A percentile compares a stretch with the other conserved stretches of the same genome.
Evolutionary conservation across 228 moss, liverwort and hornwort species (phyloP).

Genomic region (Sphagnum magellanicum): DNA sequence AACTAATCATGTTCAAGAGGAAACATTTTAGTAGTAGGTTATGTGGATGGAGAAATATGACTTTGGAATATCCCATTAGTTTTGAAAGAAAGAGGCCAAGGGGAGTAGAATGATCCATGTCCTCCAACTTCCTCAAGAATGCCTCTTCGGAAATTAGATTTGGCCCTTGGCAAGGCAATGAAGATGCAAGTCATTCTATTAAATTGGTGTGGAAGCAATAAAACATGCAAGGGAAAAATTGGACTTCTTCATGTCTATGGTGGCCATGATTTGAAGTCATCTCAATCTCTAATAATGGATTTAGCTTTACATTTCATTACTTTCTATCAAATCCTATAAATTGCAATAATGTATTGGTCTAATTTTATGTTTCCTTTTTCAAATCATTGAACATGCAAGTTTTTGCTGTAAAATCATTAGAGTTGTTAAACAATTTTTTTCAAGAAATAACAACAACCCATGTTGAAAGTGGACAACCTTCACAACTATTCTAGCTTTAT

Average conservation of each 20-base stretch:
- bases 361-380: too few relatives aligned
- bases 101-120: constrained; percentile 45
- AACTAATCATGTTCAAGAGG: constrained; percentile 86
- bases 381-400: too few relatives aligned
- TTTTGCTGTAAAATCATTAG: too few relatives aligned
- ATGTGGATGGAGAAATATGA: constrained; percentile 82
- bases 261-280: constrained; percentile 71
- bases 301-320: neutral
- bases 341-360: too few relatives aligned
- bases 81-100: constrained; percentile 47
- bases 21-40: constrained; percentile 66
- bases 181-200: constrained; percentile 90
- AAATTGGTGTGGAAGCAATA: constrained; percentile 74
- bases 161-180: constrained; percentile 63
- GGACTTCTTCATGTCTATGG: constrained; percentile 88
- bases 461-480: too few relatives aligned
- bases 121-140: constrained; percentile 51
- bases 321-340: too few relatives aligned
- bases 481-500: too few relatives aligned
- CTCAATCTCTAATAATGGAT: constrained; percentile 73
- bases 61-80: constrained; percentile 70
- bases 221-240: constrained; percentile 44
- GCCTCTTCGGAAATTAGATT: constrained; percentile 58
- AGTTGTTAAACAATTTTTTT: too few relatives aligned
- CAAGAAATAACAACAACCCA: too few relatives aligned